phyloP scores from a whole-genome alignment of 345 rosid genomes.

The Populus tremula region DNA sequence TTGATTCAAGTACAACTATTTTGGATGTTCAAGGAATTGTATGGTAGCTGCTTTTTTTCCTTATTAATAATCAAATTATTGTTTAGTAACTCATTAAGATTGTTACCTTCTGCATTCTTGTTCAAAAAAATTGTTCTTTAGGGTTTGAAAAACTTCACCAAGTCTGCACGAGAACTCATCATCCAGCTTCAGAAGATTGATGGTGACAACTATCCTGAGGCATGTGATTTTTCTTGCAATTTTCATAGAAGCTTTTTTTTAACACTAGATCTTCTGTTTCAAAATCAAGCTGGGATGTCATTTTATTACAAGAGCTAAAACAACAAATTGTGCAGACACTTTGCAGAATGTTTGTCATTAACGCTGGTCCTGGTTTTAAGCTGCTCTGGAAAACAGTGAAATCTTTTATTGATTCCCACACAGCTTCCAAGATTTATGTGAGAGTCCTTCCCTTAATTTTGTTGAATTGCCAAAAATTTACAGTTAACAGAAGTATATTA shows the following conservation, averaged over 20 bases:
- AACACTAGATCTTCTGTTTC: background rate
- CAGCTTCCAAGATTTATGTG: constrained; percentile 35
- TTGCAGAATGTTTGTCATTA: constrained; percentile 24
- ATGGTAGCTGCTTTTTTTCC: background rate
- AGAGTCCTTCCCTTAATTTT: background rate
- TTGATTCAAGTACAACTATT: constrained; percentile 29
- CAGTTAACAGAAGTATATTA: background rate
- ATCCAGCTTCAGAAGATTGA: constrained; percentile 31
- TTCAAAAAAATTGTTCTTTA: background rate
- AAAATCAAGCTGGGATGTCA: background rate
- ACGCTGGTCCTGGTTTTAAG: constrained; percentile 33
- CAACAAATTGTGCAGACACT: constrained; percentile 22
- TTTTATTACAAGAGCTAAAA: background rate
- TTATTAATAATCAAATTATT: background rate
- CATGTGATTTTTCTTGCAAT: background rate
- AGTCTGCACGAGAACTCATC: constrained; percentile 31
- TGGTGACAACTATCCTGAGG: constrained; percentile 36
- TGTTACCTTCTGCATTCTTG: background rate
- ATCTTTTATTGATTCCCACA: constrained; percentile 32
- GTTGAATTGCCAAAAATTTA: background rate
- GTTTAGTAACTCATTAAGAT: background rate
- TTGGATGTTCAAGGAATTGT: constrained; percentile 38
- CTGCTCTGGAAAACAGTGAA: constrained; percentile 29
- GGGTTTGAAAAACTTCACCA: constrained; percentile 26
- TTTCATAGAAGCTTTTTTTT: background rate